These are phyloP conservation scores for Penicillium salamii DNA, from an alignment of 495 filamentous ascomycete genomes.

Conservation along the genomic window DNA sequence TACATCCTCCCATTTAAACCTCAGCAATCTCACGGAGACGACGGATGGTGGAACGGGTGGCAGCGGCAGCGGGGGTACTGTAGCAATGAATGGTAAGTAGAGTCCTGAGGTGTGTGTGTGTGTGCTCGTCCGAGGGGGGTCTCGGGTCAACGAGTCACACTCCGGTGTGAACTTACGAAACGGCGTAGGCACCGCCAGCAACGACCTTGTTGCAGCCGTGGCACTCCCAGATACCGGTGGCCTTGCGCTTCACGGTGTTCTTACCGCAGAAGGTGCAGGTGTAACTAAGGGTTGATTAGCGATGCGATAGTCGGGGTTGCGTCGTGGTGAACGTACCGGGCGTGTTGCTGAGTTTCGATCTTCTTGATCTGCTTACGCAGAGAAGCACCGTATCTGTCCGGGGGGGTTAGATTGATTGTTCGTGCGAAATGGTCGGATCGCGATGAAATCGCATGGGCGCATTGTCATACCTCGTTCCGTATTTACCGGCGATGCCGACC, in stretches of 20 bases:
- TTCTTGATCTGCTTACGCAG: constrained; percentile 99
- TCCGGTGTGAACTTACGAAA: constrained; percentile 69
- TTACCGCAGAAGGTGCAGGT: constrained; percentile 89
- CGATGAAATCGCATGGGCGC: constrained; percentile 20
- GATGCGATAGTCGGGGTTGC: background rate
- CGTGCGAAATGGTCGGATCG: constrained; percentile 1
- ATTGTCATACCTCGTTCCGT: constrained; percentile 60
- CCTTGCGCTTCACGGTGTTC: constrained; percentile 84
- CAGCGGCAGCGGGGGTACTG: constrained; percentile 93
- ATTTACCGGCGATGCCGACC: constrained; percentile 83
- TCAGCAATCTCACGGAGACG: constrained; percentile 97
- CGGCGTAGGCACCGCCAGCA: constrained; percentile 94
- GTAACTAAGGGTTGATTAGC: background rate
- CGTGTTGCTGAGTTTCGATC: constrained; percentile 98
- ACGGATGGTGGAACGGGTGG: constrained; percentile 95
- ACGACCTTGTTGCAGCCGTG: constrained; percentile 89
- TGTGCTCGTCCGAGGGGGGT: background rate
- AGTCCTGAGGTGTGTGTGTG: background rate
- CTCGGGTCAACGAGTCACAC: background rate
- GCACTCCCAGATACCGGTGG: constrained; percentile 97
- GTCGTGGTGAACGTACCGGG: constrained; percentile 59
- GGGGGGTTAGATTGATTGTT: constrained; percentile 28
- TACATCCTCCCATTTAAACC: constrained; percentile 63
- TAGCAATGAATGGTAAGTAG: constrained; percentile 23
- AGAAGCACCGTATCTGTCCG: constrained; percentile 90